These are phyloP conservation scores for Arabidopsis arenosa DNA, from an alignment of 345 rosid species.

Conservation along the genomic window DNA sequence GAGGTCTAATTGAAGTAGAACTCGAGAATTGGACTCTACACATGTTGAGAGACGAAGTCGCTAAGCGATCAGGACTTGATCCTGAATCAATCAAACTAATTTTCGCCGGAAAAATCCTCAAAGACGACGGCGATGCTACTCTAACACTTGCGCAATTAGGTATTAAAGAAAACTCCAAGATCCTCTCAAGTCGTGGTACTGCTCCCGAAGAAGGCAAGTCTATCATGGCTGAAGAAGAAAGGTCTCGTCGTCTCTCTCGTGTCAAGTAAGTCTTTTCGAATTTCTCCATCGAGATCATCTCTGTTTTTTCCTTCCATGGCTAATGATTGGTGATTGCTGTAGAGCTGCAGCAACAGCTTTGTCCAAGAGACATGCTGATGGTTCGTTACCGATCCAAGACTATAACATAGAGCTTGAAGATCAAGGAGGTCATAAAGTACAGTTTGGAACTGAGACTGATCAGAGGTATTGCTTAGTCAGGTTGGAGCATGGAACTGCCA, in stretches of 20 bases:
- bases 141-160: constrained; percentile 64
- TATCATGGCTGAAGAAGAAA: constrained; percentile 78
- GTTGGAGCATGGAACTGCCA: background rate
- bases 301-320: background rate
- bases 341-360: constrained; percentile 87
- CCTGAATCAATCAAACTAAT: constrained; percentile 75
- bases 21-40: constrained; percentile 77
- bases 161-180: constrained; percentile 71
- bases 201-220: constrained; percentile 69
- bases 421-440: constrained; percentile 73
- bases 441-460: constrained; percentile 84
- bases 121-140: constrained; percentile 58
- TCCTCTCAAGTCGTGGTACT: constrained; percentile 67
- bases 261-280: constrained; percentile 60
- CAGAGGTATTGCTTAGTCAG: constrained; percentile 52
- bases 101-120: constrained; percentile 75
- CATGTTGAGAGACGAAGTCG: constrained; percentile 79
- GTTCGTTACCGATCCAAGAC: constrained; percentile 75
- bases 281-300: background rate
- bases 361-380: constrained; percentile 76
- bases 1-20: constrained; percentile 77
- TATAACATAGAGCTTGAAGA: constrained; percentile 84
- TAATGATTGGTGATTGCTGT: constrained; percentile 19
- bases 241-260: constrained; percentile 68
- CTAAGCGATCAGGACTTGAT: constrained; percentile 61